Evolutionary conservation across 139 green algal genomes (phyloP).

Genomic region (Pleodorina starrii): DNA sequence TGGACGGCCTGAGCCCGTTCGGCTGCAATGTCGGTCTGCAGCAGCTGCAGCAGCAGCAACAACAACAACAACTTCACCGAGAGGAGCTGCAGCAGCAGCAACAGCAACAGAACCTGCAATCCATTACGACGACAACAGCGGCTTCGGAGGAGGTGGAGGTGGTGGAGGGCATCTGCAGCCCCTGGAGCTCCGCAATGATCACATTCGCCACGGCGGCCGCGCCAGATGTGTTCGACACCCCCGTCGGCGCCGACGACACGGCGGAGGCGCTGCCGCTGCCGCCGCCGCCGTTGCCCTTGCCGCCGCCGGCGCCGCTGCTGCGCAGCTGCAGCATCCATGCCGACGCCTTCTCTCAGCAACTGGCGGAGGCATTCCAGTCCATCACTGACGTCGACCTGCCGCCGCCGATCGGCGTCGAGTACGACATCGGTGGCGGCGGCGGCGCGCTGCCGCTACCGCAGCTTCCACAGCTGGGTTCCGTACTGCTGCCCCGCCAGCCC

Average conservation of each 20-base stretch:
- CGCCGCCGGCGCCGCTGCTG: slow-evolving; percentile 41
- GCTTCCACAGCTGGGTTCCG: neutral
- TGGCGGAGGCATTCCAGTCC: slow-evolving; percentile 26
- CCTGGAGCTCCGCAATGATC: slow-evolving; percentile 16
- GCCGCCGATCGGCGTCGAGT: neutral
- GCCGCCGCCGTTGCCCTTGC: neutral
- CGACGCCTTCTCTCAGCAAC: slow-evolving; percentile 12
- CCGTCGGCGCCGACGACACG: neutral
- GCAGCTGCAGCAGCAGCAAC: slow-evolving; percentile 12
- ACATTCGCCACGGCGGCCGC: neutral
- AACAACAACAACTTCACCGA: neutral
- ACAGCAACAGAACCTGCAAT: slow-evolving; percentile 12
- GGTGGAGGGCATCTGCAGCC: no score
- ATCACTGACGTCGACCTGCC: neutral
- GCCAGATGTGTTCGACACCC: neutral
- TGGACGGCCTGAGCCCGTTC: neutral
- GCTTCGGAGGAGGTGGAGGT: neutral
- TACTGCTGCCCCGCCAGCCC: neutral
- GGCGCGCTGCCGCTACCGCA: neutral
- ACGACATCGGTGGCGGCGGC: neutral
- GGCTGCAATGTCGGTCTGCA: neutral
- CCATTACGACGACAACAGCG: neutral
- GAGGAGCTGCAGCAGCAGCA: neutral
- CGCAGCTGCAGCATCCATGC: slow-evolving; percentile 36
- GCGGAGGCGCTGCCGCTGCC: no score